Evolutionary conservation across 192 early-diverging fungal genomes (phyloP).

Genomic region (Backusella psychrophila): DNA sequence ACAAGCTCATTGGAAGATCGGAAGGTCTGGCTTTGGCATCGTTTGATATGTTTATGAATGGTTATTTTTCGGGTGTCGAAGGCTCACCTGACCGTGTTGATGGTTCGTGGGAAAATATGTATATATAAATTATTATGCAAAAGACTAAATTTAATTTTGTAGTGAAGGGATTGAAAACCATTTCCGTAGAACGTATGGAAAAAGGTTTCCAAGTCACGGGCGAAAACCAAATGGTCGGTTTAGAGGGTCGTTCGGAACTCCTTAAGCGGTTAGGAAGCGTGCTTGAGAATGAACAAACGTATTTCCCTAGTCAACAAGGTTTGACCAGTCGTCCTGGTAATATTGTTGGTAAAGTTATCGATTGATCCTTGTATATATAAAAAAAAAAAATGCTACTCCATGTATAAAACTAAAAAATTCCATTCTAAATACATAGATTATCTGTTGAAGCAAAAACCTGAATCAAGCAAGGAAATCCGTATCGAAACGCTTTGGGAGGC

Average conservation of each 20-base stretch:
- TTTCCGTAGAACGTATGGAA: constrained; percentile 51
- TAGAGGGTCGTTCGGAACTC: constrained; percentile 71
- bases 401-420: not conserved
- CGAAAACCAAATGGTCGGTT: constrained; percentile 78
- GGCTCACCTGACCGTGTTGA: constrained; percentile 67
- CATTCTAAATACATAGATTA: constrained; percentile 10
- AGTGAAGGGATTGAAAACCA: constrained; percentile 46
- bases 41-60: constrained; percentile 78
- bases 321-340: constrained; percentile 74
- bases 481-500: constrained; percentile 76
- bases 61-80: constrained; percentile 66
- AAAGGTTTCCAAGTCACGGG: constrained; percentile 78
- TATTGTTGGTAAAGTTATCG: constrained; percentile 60
- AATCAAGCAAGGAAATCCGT: constrained; percentile 39
- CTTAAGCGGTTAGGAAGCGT: constrained; percentile 64
- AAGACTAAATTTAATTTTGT: not conserved
- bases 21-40: constrained; percentile 89
- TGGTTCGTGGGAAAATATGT: constrained; percentile 38
- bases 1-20: constrained; percentile 55
- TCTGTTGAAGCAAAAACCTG: not conserved
- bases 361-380: not conserved
- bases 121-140: not conserved
- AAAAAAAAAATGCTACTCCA: no score
- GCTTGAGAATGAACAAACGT: constrained; percentile 47
- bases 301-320: constrained; percentile 49